These are phyloP conservation scores for Diaporthe batatas DNA, from an alignment of 2,329 filamentous ascomycete species.

Conservation along the genomic window DNA sequence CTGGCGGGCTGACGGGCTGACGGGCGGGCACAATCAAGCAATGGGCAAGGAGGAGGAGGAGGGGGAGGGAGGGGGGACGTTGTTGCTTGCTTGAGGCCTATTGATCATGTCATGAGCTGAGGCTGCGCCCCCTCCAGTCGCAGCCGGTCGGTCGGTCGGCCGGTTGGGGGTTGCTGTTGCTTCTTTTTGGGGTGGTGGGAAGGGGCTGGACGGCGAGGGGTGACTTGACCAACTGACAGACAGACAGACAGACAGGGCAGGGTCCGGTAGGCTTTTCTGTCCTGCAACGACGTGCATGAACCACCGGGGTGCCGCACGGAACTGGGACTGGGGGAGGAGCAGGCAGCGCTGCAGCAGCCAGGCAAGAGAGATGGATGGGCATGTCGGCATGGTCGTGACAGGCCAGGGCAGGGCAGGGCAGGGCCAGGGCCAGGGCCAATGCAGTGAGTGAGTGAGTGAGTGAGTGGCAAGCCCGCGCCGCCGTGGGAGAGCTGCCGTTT, in stretches of 20 bases:
- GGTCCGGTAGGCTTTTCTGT: background rate
- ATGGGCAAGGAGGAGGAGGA: background rate
- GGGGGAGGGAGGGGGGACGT: slow-evolving; percentile 8
- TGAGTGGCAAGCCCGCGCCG: background rate
- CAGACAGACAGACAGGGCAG: background rate
- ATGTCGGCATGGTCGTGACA: background rate
- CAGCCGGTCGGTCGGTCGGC: slow-evolving; percentile 1
- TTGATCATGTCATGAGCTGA: background rate
- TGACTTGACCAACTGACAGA: background rate
- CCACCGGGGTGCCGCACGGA: slow-evolving; percentile 29
- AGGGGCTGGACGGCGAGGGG: background rate
- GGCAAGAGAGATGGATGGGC: no score
- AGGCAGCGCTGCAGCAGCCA: background rate
- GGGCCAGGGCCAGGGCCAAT: no score
- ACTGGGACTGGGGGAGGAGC: slow-evolving; percentile 13
- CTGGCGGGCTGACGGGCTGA: background rate
- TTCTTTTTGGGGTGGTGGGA: background rate
- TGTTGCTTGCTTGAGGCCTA: background rate
- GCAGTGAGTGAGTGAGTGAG: no score
- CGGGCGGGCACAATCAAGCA: no score
- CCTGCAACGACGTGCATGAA: slow-evolving; percentile 32
- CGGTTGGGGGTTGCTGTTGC: background rate
- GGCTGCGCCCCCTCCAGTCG: slow-evolving; percentile 13
- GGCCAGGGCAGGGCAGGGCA: no score
- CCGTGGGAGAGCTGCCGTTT: no score